These are phyloP conservation scores for Mycothermus thermophilus DNA, from an alignment of 495 filamentous ascomycete genomes.

Conservation along the genomic window DNA sequence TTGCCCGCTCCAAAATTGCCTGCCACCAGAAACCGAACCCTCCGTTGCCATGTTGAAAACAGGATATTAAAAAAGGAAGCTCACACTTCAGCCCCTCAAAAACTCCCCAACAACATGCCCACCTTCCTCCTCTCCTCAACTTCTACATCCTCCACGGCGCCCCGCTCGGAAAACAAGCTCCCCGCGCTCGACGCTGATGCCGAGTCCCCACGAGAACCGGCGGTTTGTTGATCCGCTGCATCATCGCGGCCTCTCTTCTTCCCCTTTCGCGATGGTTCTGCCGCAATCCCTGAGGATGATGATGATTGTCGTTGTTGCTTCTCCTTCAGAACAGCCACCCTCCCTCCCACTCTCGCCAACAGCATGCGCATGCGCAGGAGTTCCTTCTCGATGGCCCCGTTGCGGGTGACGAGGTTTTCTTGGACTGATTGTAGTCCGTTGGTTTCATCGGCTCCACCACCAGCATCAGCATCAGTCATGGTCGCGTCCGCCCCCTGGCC, in stretches of 20 bases:
- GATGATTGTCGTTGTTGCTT: too few relatives aligned
- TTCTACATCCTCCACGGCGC: slow-evolving; percentile 14
- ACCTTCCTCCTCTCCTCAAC: slow-evolving; percentile 28
- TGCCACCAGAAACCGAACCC: neutral
- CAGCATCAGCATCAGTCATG: neutral
- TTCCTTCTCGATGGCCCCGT: slow-evolving; percentile 60
- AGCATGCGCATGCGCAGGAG: slow-evolving; percentile 65
- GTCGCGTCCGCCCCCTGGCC: too few relatives aligned
- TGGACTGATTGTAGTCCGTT: slow-evolving; percentile 34
- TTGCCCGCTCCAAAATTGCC: neutral
- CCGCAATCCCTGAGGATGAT: too few relatives aligned
- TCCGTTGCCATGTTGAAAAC: neutral
- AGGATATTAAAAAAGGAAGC: too few relatives aligned
- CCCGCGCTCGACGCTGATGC: slow-evolving; percentile 9
- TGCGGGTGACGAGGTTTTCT: slow-evolving; percentile 59
- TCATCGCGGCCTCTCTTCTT: slow-evolving; percentile 2
- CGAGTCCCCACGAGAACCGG: too few relatives aligned
- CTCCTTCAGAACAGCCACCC: slow-evolving; percentile 30
- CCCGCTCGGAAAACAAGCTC: slow-evolving; percentile 9
- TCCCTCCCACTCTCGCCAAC: slow-evolving; percentile 52
- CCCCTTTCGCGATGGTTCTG: too few relatives aligned
- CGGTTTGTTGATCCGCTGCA: slow-evolving; percentile 4
- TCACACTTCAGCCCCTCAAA: slow-evolving; percentile 18
- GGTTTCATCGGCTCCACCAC: slow-evolving; percentile 7
- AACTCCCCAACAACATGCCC: slow-evolving; percentile 23